Base-by-base conservation (phyloP, 2,329 filamentous ascomycete species). In the Neurospora sp. region DNA sequence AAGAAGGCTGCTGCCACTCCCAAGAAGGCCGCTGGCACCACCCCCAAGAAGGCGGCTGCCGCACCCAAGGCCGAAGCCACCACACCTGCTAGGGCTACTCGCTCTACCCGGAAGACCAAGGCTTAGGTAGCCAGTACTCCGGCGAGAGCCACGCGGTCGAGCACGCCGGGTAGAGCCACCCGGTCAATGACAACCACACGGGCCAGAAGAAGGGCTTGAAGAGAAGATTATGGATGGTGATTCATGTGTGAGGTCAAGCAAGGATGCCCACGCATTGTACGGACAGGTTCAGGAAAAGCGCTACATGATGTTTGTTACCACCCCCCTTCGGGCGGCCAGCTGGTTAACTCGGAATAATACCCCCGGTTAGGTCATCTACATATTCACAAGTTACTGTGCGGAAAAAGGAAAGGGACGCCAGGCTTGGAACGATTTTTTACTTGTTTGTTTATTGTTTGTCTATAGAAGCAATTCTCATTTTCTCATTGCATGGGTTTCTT, bases 1-100 rank as follows among this genome's bases (percentile, higher is more conserved):
- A 73, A 71, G 69, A 73, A 23, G 69, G 69, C 33, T 62, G 72
- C 36, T 77, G 77, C 72, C 77, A 78, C 80, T 73, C 75, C 73
- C 66, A 81, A 80, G 77, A 82, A 81, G 76, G 76, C 76, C 7
- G 46, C 46, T 8, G 46, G 43, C 43, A 52, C 46, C 13, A 58
- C 46, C 7, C 46, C 46, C 46, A 58, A 58, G 46, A 58, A 58
- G 23, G 46, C 46, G 23, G 46, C 46, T 58, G 46, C 46, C 46
- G 33, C 46, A 1, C 46, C 46, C 23, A 58, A 58, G 46, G 46
- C 46, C 13, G 46, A 58, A 58, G 46, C 46, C 46, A 58, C 23
- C 23, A 58, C 46, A 13, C 46, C 46, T 33, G 46, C 46, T 17
- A 58, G 46, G 23, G 23, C 46, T 33, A 58, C 46, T 1, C 46